Evolutionary conservation across 75 land plant species (phyloP).

Genomic region (Azolla pinnata): DNA sequence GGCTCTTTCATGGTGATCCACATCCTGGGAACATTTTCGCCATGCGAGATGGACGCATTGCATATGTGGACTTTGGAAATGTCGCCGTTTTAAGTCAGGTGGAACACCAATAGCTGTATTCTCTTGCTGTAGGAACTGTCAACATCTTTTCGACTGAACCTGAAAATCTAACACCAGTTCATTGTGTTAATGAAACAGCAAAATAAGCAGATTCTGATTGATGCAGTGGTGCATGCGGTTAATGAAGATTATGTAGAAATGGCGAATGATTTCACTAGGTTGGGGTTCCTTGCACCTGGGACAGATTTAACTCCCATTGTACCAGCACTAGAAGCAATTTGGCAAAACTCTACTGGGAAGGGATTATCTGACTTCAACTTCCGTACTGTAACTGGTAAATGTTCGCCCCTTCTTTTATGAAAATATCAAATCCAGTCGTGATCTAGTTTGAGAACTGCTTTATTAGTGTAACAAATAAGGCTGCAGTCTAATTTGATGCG

Average conservation of each 20-base stretch:
- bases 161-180: not conserved
- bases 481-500: too few relatives aligned
- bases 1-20: slow-evolving; percentile 97
- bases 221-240: slow-evolving; percentile 99
- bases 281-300: slow-evolving; percentile 90
- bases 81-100: slow-evolving; percentile 98
- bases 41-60: slow-evolving; percentile 98
- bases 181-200: slow-evolving; percentile 36
- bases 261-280: slow-evolving; percentile 97
- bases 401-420: not conserved
- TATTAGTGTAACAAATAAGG: too few relatives aligned
- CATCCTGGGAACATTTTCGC: slow-evolving; percentile 99
- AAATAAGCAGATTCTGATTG: slow-evolving; percentile 91
- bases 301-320: slow-evolving; percentile 92
- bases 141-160: too few relatives aligned
- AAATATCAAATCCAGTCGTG: not conserved
- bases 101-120: too few relatives aligned
- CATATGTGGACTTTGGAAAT: slow-evolving; percentile 98
- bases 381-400: slow-evolving; percentile 81
- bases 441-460: not conserved
- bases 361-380: slow-evolving; percentile 94
- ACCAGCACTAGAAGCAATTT: slow-evolving; percentile 95
- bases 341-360: slow-evolving; percentile 95
- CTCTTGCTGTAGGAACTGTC: too few relatives aligned
- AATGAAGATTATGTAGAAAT: slow-evolving; percentile 96